Base-by-base conservation (phyloP, 2,329 filamentous ascomycete genomes). In the Penicillium verrucosum region DNA sequence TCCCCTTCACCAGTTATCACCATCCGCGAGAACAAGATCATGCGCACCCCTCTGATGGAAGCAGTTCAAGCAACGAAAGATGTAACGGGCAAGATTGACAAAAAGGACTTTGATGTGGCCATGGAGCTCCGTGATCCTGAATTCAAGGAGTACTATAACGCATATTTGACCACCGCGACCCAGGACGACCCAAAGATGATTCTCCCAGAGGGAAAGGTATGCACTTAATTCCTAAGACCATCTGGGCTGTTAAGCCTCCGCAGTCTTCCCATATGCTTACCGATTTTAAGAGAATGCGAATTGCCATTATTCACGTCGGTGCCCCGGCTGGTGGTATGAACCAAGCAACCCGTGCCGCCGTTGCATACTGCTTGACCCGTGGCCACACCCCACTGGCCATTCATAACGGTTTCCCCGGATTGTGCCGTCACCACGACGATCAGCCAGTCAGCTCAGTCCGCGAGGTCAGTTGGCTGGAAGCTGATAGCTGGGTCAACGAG, bases 271-370 rank as follows among this genome's bases (percentile, higher is more conserved):
- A 8, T 32, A 59, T 52, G 45, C 71, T 80, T 57, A 80, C 64
- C 7, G 0, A 38, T 37, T 37, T 25, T 16, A 61, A 92, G 89
- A 86, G 88, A 65, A 92, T 97, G 90, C 87, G 86, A 64, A 90
- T 99, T 68, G 94, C 91, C 47, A 96, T 99, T 70, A 90, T 99
- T 75, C 95, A 97, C 68, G 92, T 97, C 25, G 94, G 94, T 68
- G 94, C 94, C 12, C 94, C 94, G 8, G 94, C 94, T 30, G 94
- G 94, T 74, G 94, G 94, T 68, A 97, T 99, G 90, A 99, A 99
- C 76, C 92, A 93, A 29, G 94, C 94, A 41, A 94, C 95, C 21
- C 87, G 94, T 65, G 93, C 91, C 30, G 93, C 90, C 14, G 92
- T 97, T 18, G 91, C 92, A 32, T 97, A 97, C 80, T 97, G 92